Percentiles rank a stretch among this genome's conserved stretches.
These are phyloP conservation scores for Rubroshorea leprosula DNA, from an alignment of 345 rosid species.

Conservation along the genomic window DNA sequence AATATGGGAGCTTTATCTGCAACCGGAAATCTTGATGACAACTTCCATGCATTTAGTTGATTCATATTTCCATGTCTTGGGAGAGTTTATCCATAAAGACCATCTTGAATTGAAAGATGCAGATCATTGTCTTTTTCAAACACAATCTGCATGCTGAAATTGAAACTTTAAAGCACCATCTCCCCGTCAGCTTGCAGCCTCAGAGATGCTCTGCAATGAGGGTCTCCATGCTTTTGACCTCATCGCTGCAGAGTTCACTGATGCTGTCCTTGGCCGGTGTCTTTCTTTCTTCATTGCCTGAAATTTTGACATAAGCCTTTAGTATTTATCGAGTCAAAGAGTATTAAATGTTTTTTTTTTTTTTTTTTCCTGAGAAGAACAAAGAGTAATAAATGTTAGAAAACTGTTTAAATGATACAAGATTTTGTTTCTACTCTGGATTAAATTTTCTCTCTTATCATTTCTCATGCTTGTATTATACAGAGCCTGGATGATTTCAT, in stretches of 20 bases:
- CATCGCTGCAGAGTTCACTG: conserved; percentile 30
- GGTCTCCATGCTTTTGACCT: conserved; percentile 85
- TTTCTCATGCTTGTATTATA: too few relatives aligned
- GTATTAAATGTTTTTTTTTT: too few relatives aligned
- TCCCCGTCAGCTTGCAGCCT: conserved; percentile 38
- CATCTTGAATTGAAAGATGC: too few relatives aligned
- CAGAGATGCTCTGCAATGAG: conserved; percentile 77
- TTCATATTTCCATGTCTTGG: conserved; percentile 1
- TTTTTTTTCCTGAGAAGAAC: too few relatives aligned
- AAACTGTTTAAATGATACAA: too few relatives aligned
- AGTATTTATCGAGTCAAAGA: not conserved
- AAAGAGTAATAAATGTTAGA: too few relatives aligned
- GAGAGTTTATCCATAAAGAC: conserved; percentile 14
- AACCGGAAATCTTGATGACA: conserved; percentile 8
- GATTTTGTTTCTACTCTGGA: too few relatives aligned
- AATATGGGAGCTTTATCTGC: conserved; percentile 13
- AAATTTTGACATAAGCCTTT: conserved; percentile 4
- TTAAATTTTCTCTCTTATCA: too few relatives aligned
- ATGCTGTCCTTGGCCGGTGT: conserved; percentile 33
- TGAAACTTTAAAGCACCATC: conserved; percentile 14
- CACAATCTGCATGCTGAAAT: conserved; percentile 5
- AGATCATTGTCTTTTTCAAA: too few relatives aligned
- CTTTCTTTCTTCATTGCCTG: conserved; percentile 50
- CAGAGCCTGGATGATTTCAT: too few relatives aligned
- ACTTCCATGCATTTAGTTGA: conserved; percentile 17